Base-by-base conservation (phyloP, 805 yeast species). In the Yarrowia sp. region DNA sequence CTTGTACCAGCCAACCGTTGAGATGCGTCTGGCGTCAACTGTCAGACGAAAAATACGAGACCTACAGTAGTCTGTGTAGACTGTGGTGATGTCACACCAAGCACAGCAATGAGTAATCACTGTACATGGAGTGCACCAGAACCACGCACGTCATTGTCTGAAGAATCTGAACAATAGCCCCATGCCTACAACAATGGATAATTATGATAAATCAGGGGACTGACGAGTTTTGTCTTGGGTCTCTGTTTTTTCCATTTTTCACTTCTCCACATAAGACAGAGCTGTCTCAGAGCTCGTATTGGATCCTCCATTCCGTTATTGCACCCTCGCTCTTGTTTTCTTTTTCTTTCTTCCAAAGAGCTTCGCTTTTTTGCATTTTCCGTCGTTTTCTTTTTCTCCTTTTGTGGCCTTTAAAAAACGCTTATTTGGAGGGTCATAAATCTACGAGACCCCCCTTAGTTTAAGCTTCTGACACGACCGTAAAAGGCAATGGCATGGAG, bases 401-500 rank as follows among this genome's bases (percentile, higher is more conserved):
- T 18, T 35, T 35, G 55, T 35, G 41, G 55, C 53, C 53, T 47
- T 47, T 47, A 14, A 28, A 33, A 18, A 48, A 48, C 41, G 55
- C 55, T 48, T 48, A 35, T 48, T 48, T 35, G 15, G 15, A 48
- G 55, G 41, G 55, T 35, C 55, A 48, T 48, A 48, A 48, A 48
- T 33, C 55, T 48, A 18, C 53, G 53, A 33, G 53, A 47, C 41
- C 55, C 55, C 28, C 55, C 55, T 48, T 33, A 48, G 53, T 47
- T 47, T 47, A 17, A 47, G 39, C 53, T 47, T 28, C 50, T 44
- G 33, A 43, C n/a, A 18, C 4, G 32, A 8, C 51, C 51, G 38
- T 31, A 47, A 47, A 9, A 15, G 51, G 51, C 39, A 32, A 47
- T 47, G 53, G 53, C 39, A 47, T 47, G 51, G 53, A 47, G 53